Evolutionary conservation across 768 basidiomycete genomes (phyloP), one percentile per base, ranked within the genome.

Genomic region (Mycena vitilis): DNA sequence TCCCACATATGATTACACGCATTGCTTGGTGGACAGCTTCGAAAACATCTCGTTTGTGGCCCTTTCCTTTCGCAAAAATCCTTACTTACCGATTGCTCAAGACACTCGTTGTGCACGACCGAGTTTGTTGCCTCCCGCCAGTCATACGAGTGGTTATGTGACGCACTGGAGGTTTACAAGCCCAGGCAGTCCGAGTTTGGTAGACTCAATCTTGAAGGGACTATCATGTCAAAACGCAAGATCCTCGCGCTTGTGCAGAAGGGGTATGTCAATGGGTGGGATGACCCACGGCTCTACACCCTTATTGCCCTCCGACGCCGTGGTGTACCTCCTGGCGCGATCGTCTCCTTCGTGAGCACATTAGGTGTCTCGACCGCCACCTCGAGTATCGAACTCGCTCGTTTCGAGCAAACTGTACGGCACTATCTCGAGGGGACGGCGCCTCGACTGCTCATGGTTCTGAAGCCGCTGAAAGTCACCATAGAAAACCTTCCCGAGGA

Each of bases 71-170:
- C 30, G 48, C 15, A 42, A 54, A 48, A 22, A 16, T 25, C 23
- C 30, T 57, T 38, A n/a, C 55, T 76, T 23, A 71, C 20, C 22
- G 38, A 57, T 52, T 22, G 6, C 37, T 12, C 51, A 52, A 99
- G 97, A 30, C 98, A 99, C 83, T 99, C 98, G 0, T 85, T 99
- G 8, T 99, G 98, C 75, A 99, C 98, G 1, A 89, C 89, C 45
- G 98, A 99, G 79, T 99, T 99, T 78, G 91, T 99, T 73, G 89
- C 91, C 23, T 96, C 98, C 3, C 93, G 98, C 62, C 94, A 95
- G 76, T 98, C 98, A 0, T 99, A 99, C 78, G 98, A 99, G 75
- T 99, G 98, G 98, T 87, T 99, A 15, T 99, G 98, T 75, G 97
- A 99, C 76, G 95, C 94, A 4, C 84, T 99, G n/a, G 94, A 94